These are phyloP conservation scores for Cryoendolithus antarcticus DNA, from an alignment of 2,329 filamentous ascomycete species.

Conservation along the genomic window DNA sequence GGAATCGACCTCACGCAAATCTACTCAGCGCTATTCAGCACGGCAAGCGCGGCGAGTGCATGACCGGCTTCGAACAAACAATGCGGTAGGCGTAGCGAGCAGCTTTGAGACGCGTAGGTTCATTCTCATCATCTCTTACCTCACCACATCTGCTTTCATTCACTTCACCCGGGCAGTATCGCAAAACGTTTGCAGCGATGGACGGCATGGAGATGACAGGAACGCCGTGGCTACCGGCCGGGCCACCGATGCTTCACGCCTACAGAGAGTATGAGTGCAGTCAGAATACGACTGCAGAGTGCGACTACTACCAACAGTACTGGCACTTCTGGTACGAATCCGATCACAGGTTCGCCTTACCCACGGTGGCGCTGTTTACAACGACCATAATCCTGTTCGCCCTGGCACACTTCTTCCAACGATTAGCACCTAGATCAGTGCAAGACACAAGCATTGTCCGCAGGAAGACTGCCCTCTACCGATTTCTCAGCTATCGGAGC, in stretches of 20 bases:
- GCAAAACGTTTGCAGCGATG: constrained; percentile 1
- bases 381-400: constrained; percentile 35
- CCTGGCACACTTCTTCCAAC: not conserved
- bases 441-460: constrained; percentile 16
- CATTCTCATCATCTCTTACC: no score
- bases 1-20: no score
- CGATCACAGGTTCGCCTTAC: constrained; percentile 41
- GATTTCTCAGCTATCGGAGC: constrained; percentile 32
- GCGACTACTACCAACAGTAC: constrained; percentile 32
- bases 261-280: constrained; percentile 21
- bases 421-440: no score
- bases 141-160: no score
- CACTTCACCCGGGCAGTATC: no score
- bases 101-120: no score
- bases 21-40: no score
- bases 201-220: constrained; percentile 1
- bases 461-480: constrained; percentile 23
- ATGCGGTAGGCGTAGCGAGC: no score
- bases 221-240: constrained; percentile 24
- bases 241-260: constrained; percentile 30
- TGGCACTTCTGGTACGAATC: constrained; percentile 44
- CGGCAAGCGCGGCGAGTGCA: no score
- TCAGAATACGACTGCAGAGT: constrained; percentile 29
- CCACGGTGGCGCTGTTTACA: constrained; percentile 42
- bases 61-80: no score